phyloP scores from a whole-genome alignment of 2,329 filamentous ascomycete species.

The Lachnellula arida region DNA sequence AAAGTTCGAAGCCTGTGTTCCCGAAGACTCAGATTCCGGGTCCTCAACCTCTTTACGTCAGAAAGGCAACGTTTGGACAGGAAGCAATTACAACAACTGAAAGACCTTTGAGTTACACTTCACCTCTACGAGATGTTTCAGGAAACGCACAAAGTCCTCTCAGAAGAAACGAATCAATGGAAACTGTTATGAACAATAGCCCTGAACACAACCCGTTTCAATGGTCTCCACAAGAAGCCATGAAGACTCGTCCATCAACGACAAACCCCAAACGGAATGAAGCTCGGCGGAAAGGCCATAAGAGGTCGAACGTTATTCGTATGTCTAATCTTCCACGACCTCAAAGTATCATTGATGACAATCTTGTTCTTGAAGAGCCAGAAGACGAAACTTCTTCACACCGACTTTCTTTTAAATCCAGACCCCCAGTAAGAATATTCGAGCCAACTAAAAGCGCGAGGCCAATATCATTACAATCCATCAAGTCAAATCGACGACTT shows the following conservation, averaged over 20 bases:
- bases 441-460: slow-evolving; percentile 14
- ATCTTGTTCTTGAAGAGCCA: slow-evolving; percentile 22
- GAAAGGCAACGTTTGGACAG: slow-evolving; percentile 26
- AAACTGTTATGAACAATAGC: not conserved
- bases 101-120: slow-evolving; percentile 9
- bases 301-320: slow-evolving; percentile 22
- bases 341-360: slow-evolving; percentile 15
- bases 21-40: slow-evolving; percentile 8
- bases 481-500: slow-evolving; percentile 2
- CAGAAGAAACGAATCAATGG: slow-evolving; percentile 1
- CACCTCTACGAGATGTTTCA: slow-evolving; percentile 20
- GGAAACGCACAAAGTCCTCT: slow-evolving; percentile 17
- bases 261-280: slow-evolving; percentile 9
- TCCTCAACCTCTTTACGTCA: slow-evolving; percentile 20
- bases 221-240: slow-evolving; percentile 24
- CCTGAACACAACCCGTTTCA: slow-evolving; percentile 23
- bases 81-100: slow-evolving; percentile 13
- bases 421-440: slow-evolving; percentile 5
- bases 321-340: slow-evolving; percentile 24
- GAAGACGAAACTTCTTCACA: slow-evolving; percentile 17
- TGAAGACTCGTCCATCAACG: slow-evolving; percentile 7
- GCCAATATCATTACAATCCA: slow-evolving; percentile 7
- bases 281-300: slow-evolving; percentile 22
- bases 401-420: slow-evolving; percentile 5
- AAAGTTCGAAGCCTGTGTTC: slow-evolving; percentile 15